Percentiles rank a stretch among this genome's conserved stretches.
These are phyloP conservation scores for Radiomyces spectabilis DNA, from an alignment of 192 early-diverging fungal species.

Conservation along the genomic window DNA sequence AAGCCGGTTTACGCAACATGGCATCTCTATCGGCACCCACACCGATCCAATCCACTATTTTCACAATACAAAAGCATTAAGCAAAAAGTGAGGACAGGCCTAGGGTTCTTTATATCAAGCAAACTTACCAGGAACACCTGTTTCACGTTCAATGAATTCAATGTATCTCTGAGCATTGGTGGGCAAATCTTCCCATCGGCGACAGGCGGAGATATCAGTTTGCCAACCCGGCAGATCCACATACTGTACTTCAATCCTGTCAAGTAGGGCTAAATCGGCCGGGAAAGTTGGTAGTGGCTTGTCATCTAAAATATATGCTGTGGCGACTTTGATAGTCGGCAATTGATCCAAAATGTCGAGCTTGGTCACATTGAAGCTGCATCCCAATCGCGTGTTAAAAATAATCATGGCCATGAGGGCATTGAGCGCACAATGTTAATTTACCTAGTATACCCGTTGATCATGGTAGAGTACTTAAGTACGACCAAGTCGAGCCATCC, in stretches of 20 bases:
- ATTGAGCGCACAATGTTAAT: too few species aligned
- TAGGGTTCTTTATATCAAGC: too few species aligned
- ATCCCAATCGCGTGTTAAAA: background rate
- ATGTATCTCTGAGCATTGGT: slow-evolving; percentile 83
- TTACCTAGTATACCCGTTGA: slow-evolving; percentile 91
- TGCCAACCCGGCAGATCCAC: slow-evolving; percentile 90
- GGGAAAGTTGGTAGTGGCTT: slow-evolving; percentile 76
- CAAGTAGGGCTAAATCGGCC: slow-evolving; percentile 75
- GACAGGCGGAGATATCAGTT: slow-evolving; percentile 76
- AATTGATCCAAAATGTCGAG: slow-evolving; percentile 88
- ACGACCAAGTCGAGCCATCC: slow-evolving; percentile 97
- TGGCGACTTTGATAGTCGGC: slow-evolving; percentile 85
- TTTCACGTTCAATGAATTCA: slow-evolving; percentile 72
- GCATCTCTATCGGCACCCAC: slow-evolving; percentile 87
- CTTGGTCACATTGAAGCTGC: slow-evolving; percentile 87
- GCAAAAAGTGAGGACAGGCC: too few species aligned
- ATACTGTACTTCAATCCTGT: slow-evolving; percentile 76
- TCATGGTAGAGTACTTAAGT: slow-evolving; percentile 80
- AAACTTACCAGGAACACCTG: too few species aligned
- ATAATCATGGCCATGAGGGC: too few species aligned
- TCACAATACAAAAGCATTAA: too few species aligned
- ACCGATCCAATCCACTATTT: slow-evolving; percentile 90
- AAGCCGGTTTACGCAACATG: slow-evolving; percentile 49
- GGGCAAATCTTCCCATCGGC: slow-evolving; percentile 74
- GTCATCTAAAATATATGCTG: slow-evolving; percentile 78